Evolutionary conservation across 768 basidiomycete species (phyloP), one percentile per base, ranked within the genome.

Genomic region (Xerocomellus dryophilus): DNA sequence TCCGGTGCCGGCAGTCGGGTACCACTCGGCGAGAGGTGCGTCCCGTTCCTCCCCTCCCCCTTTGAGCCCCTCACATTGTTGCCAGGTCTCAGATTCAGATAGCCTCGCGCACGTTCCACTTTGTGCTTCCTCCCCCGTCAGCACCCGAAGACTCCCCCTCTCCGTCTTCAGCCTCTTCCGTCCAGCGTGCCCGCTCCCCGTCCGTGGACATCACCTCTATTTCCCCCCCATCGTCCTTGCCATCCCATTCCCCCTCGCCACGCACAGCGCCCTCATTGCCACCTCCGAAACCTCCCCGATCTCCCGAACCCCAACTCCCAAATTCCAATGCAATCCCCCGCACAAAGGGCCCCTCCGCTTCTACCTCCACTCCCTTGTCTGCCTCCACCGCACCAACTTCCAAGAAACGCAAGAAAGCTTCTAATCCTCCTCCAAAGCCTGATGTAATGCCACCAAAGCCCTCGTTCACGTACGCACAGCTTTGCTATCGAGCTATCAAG

Each of bases 31-130:
- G 91, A 93, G 69, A 81, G 91, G 96, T 93, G 54, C 46, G 78
- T 71, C 25, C 43, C 31, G 12, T 34, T 35, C 25, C 41, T 20
- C 31, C 27, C 14, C 18, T 21, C 40, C 5, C 34, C 23, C 35
- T 48, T 46, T 27, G 32, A 39, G 35, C 29, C 43, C 38, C 60
- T 60, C 41, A 65, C 50, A 52, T 57, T 62, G 17, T 62, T 23
- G 3, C n/a, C 64, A 94, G 94, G 68, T 93, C 94, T 51, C 90
- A 92, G 74, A 91, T 97, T 56, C 94, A 98, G 76, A 98, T 99
- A 65, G 92, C 96, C 20, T 94, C 96, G 27, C 87, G 96, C 54
- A 93, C 92, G 23, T 99, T 99, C 73, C 88, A 93, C 69, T 99
- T 99, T 66, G 85, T 98, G 51, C 85, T 99, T 14, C 97, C 97